Evolutionary conservation across 2,329 filamentous ascomycete genomes (phyloP), one percentile per base, ranked within the genome.

Genomic region (Arthrobotrys conoides): DNA sequence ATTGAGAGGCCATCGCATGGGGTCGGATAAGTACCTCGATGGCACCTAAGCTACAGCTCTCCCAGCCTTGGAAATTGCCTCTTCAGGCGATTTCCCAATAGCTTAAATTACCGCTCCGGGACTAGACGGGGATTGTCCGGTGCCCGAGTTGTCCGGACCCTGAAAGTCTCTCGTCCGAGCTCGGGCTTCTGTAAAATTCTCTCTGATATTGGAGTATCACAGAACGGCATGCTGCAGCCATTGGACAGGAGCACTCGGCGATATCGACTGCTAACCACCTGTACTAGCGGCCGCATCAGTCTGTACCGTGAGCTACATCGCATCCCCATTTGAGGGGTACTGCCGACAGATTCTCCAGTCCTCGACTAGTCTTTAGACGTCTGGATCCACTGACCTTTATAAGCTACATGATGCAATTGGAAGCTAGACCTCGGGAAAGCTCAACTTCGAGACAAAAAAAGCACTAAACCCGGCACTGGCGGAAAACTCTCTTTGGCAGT

Each of bases 91-190:
- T 20, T 63, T 20, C 5, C 10, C 20, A 16, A 53, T 6, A 38
- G 59, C 38, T 36, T 44, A 16, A 30, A 38, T 24, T 78, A 9
- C 73, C 55, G 9, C 9, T 72, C 22, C 6, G 16, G 55, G 68
- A 18, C 46, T 78, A 69, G 75, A 18, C 16, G n/a, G 18, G 20
- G 6, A 22, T 20, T 18, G 3, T 64, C 68, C 75, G 75, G 75
- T 78, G 68, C 30, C 71, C 75, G 75, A 72, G 68, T 57, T 53
- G 67, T 57, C 75, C 68, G 75, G 57, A 72, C 67, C 67, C 75
- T 64, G 75, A 53, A 67, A 51, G 48, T 78, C 73, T 78, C 63
- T 72, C 75, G 75, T 72, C 75, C 75, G 75, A 78, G 75, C 75
- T 78, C 75, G 75, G 75, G 59, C 55, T 71, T 59, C 48, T 55